A percentile compares a stretch with the other conserved stretches of the same genome.
Evolutionary conservation across 331 rosid genomes (phyloP).

Genomic region (Acacia concinna): DNA sequence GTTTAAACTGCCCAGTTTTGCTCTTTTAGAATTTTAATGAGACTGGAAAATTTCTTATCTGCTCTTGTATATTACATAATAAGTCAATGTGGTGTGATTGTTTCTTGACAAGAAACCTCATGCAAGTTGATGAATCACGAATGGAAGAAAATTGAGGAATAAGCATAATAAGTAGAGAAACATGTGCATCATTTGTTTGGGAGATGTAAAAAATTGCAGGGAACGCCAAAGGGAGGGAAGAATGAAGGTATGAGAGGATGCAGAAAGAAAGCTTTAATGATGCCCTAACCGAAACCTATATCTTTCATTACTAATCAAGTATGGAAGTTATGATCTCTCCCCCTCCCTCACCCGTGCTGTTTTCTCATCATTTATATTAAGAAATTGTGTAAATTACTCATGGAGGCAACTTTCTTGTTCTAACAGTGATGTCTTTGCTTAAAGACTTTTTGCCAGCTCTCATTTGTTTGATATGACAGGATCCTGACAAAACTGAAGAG

Average conservation of each 20-base stretch:
- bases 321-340: background rate
- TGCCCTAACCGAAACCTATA: background rate
- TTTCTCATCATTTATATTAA: background rate
- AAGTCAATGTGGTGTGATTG: constrained; percentile 10
- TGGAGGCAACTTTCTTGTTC: constrained; percentile 22
- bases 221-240: background rate
- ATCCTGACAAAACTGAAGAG: constrained; percentile 59
- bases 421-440: background rate
- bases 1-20: constrained; percentile 43
- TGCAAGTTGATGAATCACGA: background rate
- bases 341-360: background rate
- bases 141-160: background rate
- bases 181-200: constrained; percentile 3
- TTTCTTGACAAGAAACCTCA: background rate
- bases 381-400: background rate
- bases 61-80: constrained; percentile 13
- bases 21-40: constrained; percentile 32
- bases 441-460: constrained; percentile 12
- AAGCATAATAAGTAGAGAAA: background rate
- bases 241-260: background rate
- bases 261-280: background rate
- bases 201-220: background rate
- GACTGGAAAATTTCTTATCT: constrained; percentile 19
- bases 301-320: background rate
- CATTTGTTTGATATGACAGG: constrained; percentile 53